Evolutionary conservation across 192 early-diverging fungal genomes (phyloP), one percentile per base, ranked within the genome.

Genomic region (Coemansia sp.): DNA sequence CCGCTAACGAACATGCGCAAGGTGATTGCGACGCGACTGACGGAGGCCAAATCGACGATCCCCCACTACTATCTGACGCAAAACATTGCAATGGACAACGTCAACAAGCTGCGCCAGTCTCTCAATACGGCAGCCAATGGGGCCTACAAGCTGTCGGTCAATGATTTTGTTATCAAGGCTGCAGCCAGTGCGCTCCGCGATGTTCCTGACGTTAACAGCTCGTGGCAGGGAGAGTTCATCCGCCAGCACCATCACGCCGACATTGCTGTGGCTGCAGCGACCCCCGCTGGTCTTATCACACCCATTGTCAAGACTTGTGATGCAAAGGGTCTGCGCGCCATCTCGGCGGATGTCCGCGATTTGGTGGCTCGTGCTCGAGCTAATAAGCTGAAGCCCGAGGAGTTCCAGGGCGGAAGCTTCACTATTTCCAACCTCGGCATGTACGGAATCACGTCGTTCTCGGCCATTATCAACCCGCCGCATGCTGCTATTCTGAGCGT

Each of bases 361-460:
- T 78, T 99, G 66, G 96, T 94, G 24, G 76, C 75, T 12, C 89
- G 91, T 53, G 97, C 95, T 47, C 93, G 90, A 43, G 88, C 83
- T 57, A 90, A 90, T 83, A 96, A 96, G 87, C 88, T 99, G 11
- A 83, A 87, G 67, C 97, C 96, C 54, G 87, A 97, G 38, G 97
- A 99, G 86, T 99, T 94, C 90, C 97, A 99, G 73, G 96, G 96
- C 78, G 97, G 97, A 40, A 89, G 91, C 46, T 99, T 99, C 85
- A 93, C 97, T 60, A 96, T 99, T 82, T 97, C 95, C 60, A 99
- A 99, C 86, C 85, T 99, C 64, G 97, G 97, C 65, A 99, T 99
- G 97, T 97, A 87, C 70, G 95, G 94, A 49, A 89, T 97, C 77
- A 87, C 88, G 64, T 89, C 92, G 68, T 99, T 99, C 85, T 94